Evolutionary conservation across 2,329 filamentous ascomycete genomes (phyloP).

Genomic region (Juglanconis juglandina): DNA sequence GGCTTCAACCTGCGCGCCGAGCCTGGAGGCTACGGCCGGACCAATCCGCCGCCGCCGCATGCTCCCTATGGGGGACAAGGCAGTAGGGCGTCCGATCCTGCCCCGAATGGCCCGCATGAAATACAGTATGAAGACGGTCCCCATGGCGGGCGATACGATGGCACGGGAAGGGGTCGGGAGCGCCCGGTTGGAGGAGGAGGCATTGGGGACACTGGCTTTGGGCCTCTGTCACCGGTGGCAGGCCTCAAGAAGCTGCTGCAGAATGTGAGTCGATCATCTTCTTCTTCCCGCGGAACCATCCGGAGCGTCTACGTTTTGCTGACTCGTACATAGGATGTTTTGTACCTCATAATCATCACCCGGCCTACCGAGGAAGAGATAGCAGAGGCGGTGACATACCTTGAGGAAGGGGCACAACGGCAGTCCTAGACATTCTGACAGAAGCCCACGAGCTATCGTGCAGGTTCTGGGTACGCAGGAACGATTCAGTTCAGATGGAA

Average conservation of each 20-base stretch:
- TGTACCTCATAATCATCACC: constrained; percentile 19
- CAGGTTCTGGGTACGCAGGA: neutral
- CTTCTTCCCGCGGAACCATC: neutral
- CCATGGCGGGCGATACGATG: neutral
- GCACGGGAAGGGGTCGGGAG: neutral
- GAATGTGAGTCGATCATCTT: neutral
- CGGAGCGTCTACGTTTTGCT: neutral
- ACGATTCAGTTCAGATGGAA: neutral
- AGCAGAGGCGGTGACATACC: neutral
- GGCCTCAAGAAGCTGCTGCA: constrained; percentile 19
- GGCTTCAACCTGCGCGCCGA: neutral
- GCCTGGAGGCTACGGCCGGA: neutral
- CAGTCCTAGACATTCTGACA: neutral
- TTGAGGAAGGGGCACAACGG: neutral
- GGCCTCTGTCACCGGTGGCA: constrained; percentile 5
- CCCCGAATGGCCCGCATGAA: neutral
- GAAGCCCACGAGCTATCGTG: neutral
- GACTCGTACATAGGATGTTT: constrained; percentile 12
- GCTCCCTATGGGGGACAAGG: neutral
- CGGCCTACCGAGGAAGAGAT: constrained; percentile 12
- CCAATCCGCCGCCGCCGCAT: too few species aligned
- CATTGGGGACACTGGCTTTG: neutral
- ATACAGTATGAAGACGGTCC: neutral
- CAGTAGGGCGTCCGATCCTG: neutral
- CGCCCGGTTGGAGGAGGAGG: neutral